Evolutionary conservation across 2,329 filamentous ascomycete species (phyloP), one percentile per base, ranked within the genome.

Genomic region (Nothophoma quercina): DNA sequence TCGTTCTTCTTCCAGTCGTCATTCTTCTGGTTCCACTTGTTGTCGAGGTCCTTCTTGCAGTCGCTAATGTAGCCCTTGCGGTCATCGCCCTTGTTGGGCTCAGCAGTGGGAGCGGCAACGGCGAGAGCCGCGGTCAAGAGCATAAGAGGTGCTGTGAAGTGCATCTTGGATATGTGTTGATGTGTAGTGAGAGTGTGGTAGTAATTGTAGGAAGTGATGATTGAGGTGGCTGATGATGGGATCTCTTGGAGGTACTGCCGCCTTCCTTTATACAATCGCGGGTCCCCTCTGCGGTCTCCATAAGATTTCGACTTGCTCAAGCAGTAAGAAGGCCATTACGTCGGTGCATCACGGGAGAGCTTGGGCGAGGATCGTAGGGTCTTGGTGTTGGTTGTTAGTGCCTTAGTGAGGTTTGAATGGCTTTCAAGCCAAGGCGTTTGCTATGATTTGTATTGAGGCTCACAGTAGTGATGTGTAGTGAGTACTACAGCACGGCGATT

Each of bases 1-100:
- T 65, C 64, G 12, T 57, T 54, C 51, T 64, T 63, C 58, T 59
- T 57, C 59, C 60, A 63, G n/a, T 54, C 41, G 26, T 66, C 55
- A 7, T 60, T 49, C 36, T 64, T 54, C 32, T 62, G 34, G 18
- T 36, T 47, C 59, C 61, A 68, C 30, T 65, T 59, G 28, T 63
- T 38, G n/a, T 66, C 58, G 39, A 55, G 63, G 39, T 65, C 60
- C 19, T 63, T 54, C 33, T 62, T 61, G 53, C 57, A 63, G 36
- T 55, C 60, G 18, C 53, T 52, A 36, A 59, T 56, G 36, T 63
- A 64, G 16, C 22, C 7, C 25, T 51, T 54, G 25, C 55, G 51
- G 41, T 49, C 25, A 12, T 25, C 15, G 8, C 33, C 22, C 15
- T 44, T 39, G 16, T 42, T 25, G 22, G 44, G 44, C 32, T 54